Evolutionary conservation across 495 filamentous ascomycete genomes (phyloP).

Genomic region (Massariosphaeria phaeospora): DNA sequence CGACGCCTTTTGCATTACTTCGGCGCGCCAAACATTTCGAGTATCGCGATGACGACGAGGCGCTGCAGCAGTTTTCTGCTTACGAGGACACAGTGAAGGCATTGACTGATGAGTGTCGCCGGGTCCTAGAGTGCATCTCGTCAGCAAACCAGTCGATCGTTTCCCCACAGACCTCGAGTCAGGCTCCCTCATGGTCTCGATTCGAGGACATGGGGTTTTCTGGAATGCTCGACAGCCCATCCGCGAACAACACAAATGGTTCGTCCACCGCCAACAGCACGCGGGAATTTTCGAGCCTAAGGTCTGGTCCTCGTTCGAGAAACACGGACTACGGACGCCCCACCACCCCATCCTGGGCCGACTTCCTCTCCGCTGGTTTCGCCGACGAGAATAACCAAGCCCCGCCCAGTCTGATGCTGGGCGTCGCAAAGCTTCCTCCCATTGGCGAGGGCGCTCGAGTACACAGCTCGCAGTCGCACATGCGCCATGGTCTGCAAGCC

Average conservation of each 20-base stretch:
- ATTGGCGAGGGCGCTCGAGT: conserved; percentile 62
- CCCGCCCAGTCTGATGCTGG: conserved; percentile 62
- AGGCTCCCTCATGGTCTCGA: conserved; percentile 89
- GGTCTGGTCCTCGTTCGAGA: conserved; percentile 59
- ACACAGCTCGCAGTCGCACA: conserved; percentile 84
- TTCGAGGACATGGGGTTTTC: conserved; percentile 95
- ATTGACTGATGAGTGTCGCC: conserved; percentile 86
- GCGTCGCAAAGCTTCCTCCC: conserved; percentile 88
- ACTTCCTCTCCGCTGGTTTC: conserved; percentile 93
- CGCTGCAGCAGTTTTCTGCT: conserved; percentile 74
- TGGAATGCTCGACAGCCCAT: conserved; percentile 43
- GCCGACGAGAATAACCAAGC: conserved; percentile 59
- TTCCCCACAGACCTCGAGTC: conserved; percentile 47
- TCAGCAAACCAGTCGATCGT: conserved; percentile 77
- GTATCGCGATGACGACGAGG: conserved; percentile 81
- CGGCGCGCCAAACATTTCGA: conserved; percentile 92
- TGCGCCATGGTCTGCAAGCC: conserved; percentile 54
- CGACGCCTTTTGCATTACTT: conserved; percentile 86
- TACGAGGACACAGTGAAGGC: conserved; percentile 86
- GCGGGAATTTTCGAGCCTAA: conserved; percentile 43
- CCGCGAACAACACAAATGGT: conserved; percentile 18
- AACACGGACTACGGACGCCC: conserved; percentile 67
- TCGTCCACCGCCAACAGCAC: background rate
- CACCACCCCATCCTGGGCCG: conserved; percentile 95
- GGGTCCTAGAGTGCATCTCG: conserved; percentile 84